Conservation (phyloP, 1,139 yeast genomes). For the Protomyces arabidopsidicola region DNA sequence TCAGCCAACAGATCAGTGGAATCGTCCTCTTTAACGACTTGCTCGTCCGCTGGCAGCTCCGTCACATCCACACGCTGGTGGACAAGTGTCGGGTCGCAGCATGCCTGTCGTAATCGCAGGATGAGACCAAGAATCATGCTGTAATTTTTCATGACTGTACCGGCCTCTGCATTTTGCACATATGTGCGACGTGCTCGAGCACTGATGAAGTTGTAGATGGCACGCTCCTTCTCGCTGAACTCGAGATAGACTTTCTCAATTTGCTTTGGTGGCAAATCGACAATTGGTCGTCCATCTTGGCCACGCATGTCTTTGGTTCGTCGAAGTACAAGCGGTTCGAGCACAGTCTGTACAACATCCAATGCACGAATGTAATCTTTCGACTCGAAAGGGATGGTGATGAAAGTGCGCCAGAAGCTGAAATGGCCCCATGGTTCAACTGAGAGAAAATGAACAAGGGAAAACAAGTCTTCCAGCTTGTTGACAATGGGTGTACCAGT, state of each 20-base stretch:
- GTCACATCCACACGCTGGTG: constrained; percentile 33
- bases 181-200: constrained; percentile 66
- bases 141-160: constrained; percentile 68
- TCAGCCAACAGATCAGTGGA: constrained; percentile 32
- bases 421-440: constrained; percentile 88
- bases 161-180: constrained; percentile 56
- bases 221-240: constrained; percentile 62
- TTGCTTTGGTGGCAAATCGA: constrained; percentile 71
- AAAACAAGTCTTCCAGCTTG: constrained; percentile 76
- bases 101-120: constrained; percentile 74
- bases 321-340: constrained; percentile 77
- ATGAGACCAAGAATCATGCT: constrained; percentile 80
- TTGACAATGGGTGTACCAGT: constrained; percentile 96
- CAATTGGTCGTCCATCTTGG: constrained; percentile 67
- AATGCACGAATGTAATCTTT: constrained; percentile 66
- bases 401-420: constrained; percentile 82
- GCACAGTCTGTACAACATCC: constrained; percentile 74
- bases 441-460: constrained; percentile 67
- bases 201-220: constrained; percentile 65
- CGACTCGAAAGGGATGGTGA: constrained; percentile 77
- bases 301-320: constrained; percentile 84
- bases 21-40: constrained; percentile 9
- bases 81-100: constrained; percentile 64
- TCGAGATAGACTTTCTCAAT: constrained; percentile 62
- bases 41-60: constrained; percentile 26